Base-by-base conservation (phyloP, 768 basidiomycete species). In the Steccherinum ochraceum region DNA sequence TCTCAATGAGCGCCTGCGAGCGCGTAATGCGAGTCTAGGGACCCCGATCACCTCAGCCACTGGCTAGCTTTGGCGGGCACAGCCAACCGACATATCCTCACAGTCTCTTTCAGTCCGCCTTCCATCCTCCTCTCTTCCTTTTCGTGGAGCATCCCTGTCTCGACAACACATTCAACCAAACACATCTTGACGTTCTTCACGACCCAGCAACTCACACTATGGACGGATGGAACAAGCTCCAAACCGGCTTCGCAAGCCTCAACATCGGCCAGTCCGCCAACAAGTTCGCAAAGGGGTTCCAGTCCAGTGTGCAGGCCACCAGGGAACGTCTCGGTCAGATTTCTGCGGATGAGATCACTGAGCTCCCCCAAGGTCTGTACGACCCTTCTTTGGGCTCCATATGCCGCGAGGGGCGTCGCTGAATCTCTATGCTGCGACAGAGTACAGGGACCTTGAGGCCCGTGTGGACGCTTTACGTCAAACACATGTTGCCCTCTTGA, bases 371-470 rank as follows among this genome's bases (percentile, higher is more conserved):
- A 70, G 92, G 89, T 86, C 23, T 12, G 64, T 40, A n/a, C n/a
- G n/a, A n/a, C n/a, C n/a, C 11, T 35, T 20, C 30, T 4, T n/a
- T 18, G 20, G n/a, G n/a, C n/a, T n/a, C 2, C 25, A 18, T 64
- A 21, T 35, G 12, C 23, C 25, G 42, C 19, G 5, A 51, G 27
- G 35, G 10, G 45, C 19, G 12, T 24, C 25, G 23, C 27, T 23
- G 35, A 16, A 2, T 27, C 44, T 16, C 40, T 7, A 5, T 50
- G 19, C 24, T 27, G 12, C 46, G 27, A 16, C 72, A 90, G 95
- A 99, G 67, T 99, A 98, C 78, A 93, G 86, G 62, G 91, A 95
- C 64, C 83, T 99, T 57, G 96, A 99, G 69, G 76, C 84, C 43
- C 86, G 92, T 50, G 96, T 98, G 39, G 96, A 99, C 69, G 92